Conservation (phyloP, 352 stramenopile genomes). For the Globisporangium nodosum region DNA sequence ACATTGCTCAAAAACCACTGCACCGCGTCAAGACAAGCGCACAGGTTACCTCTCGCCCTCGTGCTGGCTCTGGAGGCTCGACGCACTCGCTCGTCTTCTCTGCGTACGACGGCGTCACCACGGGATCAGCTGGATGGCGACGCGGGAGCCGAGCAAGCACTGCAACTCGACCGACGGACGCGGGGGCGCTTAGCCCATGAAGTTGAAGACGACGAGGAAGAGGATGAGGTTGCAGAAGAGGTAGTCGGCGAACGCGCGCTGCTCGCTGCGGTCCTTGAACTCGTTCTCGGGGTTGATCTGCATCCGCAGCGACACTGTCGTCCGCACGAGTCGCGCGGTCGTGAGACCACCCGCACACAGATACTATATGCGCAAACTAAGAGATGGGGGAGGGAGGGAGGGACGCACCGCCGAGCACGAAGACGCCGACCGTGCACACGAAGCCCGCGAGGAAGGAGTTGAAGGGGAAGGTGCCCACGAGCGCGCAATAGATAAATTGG, state of each 20-base stretch:
- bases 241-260: constrained; percentile 89
- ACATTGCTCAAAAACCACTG: too few relatives aligned
- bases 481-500: constrained; percentile 89
- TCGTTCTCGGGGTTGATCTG: constrained; percentile 87
- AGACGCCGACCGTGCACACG: constrained; percentile 86
- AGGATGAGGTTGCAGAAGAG: constrained; percentile 91
- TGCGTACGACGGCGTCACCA: too few relatives aligned
- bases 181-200: constrained; percentile 76
- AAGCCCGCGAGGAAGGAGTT: constrained; percentile 91
- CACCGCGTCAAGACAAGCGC: too few relatives aligned
- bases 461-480: constrained; percentile 90
- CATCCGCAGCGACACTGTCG: constrained; percentile 83
- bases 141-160: too few relatives aligned
- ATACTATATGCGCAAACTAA: background rate
- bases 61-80: too few relatives aligned
- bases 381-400: background rate
- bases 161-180: background rate
- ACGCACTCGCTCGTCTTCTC: too few relatives aligned
- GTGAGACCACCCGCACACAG: background rate
- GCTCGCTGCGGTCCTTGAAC: constrained; percentile 75
- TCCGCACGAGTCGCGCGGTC: background rate
- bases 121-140: background rate
- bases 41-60: too few relatives aligned
- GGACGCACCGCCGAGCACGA: constrained; percentile 78
- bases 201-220: constrained; percentile 92